Evolutionary conservation across 768 basidiomycete species (phyloP).

Genomic region (Cystofilobasidium ferigula): DNA sequence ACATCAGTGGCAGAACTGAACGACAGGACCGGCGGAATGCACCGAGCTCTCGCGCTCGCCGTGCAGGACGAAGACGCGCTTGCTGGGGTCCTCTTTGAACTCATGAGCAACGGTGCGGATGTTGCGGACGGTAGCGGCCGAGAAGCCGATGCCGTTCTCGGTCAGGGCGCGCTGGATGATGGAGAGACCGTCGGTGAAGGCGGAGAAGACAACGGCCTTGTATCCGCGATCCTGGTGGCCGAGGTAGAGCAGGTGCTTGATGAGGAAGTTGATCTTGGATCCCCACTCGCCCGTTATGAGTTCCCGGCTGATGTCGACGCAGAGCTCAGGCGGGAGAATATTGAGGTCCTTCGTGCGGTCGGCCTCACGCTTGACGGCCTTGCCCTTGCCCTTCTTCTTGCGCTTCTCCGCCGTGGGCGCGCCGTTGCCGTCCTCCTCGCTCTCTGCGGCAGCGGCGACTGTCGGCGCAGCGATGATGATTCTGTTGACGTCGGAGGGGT

Average conservation of each 20-base stretch:
- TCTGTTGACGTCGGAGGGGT: neutral
- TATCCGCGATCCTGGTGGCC: slow-evolving; percentile 4
- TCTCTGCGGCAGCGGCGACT: neutral
- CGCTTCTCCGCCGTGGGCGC: neutral
- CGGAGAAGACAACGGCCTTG: slow-evolving; percentile 17
- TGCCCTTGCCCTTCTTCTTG: slow-evolving; percentile 11
- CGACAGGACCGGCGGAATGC: neutral
- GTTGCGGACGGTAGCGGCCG: neutral
- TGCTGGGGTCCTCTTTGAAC: slow-evolving; percentile 4
- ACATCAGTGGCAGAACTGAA: neutral
- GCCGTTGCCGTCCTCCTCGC: neutral
- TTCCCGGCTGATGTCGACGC: neutral
- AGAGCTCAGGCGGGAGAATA: neutral
- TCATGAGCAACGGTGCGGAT: slow-evolving; percentile 4
- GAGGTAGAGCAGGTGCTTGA: slow-evolving; percentile 14
- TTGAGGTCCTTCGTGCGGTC: slow-evolving; percentile 5
- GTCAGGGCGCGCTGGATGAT: slow-evolving; percentile 10
- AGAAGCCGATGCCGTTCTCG: slow-evolving; percentile 12
- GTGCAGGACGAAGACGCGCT: slow-evolving; percentile 12
- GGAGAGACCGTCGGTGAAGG: slow-evolving; percentile 8
- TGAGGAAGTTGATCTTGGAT: slow-evolving; percentile 13
- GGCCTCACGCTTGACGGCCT: neutral
- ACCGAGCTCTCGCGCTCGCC: slow-evolving; percentile 8
- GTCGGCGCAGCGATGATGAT: neutral
- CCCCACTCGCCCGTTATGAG: slow-evolving; percentile 14